These are phyloP conservation scores for Tripterygium wilfordii DNA, from an alignment of 177 flowering plant species.

Conservation along the genomic window DNA sequence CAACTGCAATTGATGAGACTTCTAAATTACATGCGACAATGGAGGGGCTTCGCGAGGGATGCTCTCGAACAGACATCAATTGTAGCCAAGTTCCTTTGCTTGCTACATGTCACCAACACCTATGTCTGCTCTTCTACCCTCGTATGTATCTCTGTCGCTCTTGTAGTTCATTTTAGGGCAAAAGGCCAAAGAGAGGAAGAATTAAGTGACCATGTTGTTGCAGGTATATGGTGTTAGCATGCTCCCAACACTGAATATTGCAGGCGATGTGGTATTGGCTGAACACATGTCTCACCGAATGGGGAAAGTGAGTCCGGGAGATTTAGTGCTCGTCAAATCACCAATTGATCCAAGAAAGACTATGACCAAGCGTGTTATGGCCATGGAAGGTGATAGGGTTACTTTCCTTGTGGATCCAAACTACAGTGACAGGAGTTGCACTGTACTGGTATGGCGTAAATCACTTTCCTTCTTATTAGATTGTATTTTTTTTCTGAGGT, in stretches of 20 bases:
- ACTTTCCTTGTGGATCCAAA: conserved; percentile 32
- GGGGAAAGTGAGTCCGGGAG: conserved; percentile 45
- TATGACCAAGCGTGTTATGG: conserved; percentile 49
- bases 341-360: conserved; percentile 42
- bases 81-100: conserved; percentile 39
- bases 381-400: conserved; percentile 53
- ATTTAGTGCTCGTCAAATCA: conserved; percentile 48
- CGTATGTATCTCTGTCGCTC: conserved; percentile 18
- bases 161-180: too few relatives aligned
- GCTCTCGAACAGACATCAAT: conserved; percentile 20
- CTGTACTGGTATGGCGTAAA: conserved; percentile 28
- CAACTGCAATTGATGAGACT: too few relatives aligned
- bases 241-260: conserved; percentile 56
- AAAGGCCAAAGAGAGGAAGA: background rate
- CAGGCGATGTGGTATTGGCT: conserved; percentile 46
- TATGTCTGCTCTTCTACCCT: conserved; percentile 38
- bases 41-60: conserved; percentile 33
- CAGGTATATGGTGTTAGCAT: conserved; percentile 69
- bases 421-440: conserved; percentile 6
- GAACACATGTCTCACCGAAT: conserved; percentile 46
- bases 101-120: conserved; percentile 44
- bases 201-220: background rate
- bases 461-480: background rate
- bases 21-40: conserved; percentile 8
- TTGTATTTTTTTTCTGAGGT: background rate